Evolutionary conservation across 2,329 filamentous ascomycete genomes (phyloP).

Genomic region (Penicillium freii): DNA sequence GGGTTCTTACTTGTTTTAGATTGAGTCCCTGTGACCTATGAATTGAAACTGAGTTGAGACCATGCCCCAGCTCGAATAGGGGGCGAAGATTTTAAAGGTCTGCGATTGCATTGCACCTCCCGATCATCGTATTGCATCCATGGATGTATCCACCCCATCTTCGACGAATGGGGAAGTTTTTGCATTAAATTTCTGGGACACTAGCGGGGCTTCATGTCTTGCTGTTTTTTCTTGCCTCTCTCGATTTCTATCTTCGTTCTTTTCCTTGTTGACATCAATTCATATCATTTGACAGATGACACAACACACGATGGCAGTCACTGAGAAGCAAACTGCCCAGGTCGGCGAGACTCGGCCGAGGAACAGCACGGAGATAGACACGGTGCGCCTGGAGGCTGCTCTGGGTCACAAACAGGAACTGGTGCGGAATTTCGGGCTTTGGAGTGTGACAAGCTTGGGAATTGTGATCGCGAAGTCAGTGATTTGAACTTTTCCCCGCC

Average conservation of each 20-base stretch:
- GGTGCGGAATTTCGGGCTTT: constrained; percentile 55
- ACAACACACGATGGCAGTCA: background rate
- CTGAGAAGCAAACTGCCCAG: background rate
- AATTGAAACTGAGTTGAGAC: background rate
- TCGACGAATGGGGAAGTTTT: background rate
- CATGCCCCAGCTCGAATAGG: background rate
- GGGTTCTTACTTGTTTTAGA: background rate
- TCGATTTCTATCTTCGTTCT: background rate
- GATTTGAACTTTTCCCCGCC: background rate
- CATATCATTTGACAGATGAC: background rate
- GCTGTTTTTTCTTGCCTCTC: background rate
- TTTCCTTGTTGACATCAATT: background rate
- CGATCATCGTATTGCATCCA: background rate
- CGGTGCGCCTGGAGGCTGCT: constrained; percentile 26
- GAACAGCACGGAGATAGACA: constrained; percentile 16
- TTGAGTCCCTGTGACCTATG: background rate
- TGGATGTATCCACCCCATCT: background rate
- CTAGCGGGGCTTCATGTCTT: background rate
- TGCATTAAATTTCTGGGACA: background rate
- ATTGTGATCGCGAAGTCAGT: constrained; percentile 51
- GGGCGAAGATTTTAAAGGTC: background rate
- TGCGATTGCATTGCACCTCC: background rate
- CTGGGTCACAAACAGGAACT: constrained; percentile 58
- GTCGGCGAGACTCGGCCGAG: background rate
- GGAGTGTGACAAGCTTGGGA: constrained; percentile 56